phyloP scores from a whole-genome alignment of 2,329 filamentous ascomycete species.

The Xylaria sp. region DNA sequence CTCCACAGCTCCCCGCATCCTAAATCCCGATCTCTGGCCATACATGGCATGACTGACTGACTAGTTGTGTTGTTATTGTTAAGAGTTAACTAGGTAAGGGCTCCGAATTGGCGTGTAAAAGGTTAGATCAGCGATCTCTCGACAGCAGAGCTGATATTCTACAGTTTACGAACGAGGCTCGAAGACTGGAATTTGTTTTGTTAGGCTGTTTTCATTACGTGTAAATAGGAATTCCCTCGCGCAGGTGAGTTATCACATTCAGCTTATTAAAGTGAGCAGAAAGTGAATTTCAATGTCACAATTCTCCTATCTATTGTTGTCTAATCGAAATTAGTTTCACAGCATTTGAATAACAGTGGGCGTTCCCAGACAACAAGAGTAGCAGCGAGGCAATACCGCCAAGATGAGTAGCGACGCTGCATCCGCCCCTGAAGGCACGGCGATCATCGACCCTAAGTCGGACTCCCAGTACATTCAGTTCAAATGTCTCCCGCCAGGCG shows the following conservation, averaged over 20 bases:
- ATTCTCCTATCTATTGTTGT: not conserved
- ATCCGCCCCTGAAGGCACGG: conserved; percentile 35
- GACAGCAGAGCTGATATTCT: not conserved
- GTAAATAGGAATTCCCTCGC: not conserved
- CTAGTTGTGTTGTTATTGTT: no score
- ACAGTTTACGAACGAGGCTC: not conserved
- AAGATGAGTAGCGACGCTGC: conserved; percentile 40
- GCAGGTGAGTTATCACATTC: not conserved
- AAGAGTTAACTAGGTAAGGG: no score
- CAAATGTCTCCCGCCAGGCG: conserved; percentile 61
- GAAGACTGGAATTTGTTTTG: not conserved
- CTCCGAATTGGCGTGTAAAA: not conserved
- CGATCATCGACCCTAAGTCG: conserved; percentile 54
- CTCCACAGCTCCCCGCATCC: conserved; percentile 27
- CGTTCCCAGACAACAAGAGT: not conserved
- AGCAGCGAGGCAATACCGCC: not conserved
- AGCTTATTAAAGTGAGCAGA: not conserved
- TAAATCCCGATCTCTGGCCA: conserved; percentile 20
- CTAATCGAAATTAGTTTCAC: not conserved
- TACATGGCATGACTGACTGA: not conserved
- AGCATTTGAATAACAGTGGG: not conserved
- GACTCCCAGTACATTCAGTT: conserved; percentile 65
- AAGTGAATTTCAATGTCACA: not conserved
- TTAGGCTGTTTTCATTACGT: not conserved
- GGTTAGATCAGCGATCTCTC: not conserved